Conservation (phyloP, 1,139 yeast genomes). For the Candida labiduridarum region DNA sequence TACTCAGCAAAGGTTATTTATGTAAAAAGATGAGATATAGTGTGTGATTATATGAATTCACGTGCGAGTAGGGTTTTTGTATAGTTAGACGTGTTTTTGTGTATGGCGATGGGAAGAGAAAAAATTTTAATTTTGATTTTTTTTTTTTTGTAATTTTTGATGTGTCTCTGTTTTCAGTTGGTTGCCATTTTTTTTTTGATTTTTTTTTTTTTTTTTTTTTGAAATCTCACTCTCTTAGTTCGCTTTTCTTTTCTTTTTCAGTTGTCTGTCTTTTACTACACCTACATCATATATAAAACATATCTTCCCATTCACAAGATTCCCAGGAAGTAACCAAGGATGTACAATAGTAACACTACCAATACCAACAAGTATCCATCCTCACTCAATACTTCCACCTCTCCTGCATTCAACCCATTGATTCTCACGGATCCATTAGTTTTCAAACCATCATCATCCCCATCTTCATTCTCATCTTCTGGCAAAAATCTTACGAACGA, state of each 20-base stretch:
- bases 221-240: not conserved
- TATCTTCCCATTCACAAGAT: not conserved
- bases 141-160: not conserved
- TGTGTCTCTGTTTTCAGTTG: not conserved
- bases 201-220: not conserved
- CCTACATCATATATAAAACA: not conserved
- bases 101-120: not conserved
- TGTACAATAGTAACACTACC: not conserved
- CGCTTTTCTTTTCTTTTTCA: not conserved
- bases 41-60: not conserved
- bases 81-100: constrained; percentile 1
- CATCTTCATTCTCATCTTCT: constrained; percentile 5
- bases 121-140: not conserved
- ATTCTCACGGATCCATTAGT: constrained; percentile 2
- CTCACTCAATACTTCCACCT: not conserved
- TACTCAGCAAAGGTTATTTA: constrained; percentile 21
- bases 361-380: not conserved
- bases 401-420: constrained; percentile 1
- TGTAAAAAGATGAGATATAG: constrained; percentile 4
- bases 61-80: not conserved
- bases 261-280: too few relatives aligned
- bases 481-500: constrained; percentile 5
- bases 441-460: constrained; percentile 6
- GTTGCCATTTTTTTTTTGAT: not conserved
- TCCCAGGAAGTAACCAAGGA: not conserved